Base-by-base conservation (phyloP, 2,329 filamentous ascomycete species). In the Pyrenophora graminea region DNA sequence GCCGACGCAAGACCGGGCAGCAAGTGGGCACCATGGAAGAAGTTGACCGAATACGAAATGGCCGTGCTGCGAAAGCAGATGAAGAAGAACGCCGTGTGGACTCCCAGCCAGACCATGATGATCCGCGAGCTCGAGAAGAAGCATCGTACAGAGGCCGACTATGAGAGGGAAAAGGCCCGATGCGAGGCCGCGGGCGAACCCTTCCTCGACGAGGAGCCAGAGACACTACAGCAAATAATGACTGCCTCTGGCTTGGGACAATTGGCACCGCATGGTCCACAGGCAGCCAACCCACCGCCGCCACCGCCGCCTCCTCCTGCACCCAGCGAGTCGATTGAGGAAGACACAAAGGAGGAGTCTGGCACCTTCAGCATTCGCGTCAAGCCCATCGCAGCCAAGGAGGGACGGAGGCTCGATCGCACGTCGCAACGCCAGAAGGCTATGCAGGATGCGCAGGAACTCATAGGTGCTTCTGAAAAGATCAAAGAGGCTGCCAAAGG, bases 1-100 rank as follows among this genome's bases (percentile, higher is more conserved):
- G 72, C 79, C 17, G 81, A 85, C 66, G 84, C 84, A 6, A 75
- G 76, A 46, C 77, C 81, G 19, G 85, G 85, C 39, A 85, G 83
- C 70, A 80, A 81, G 63, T 81, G 82, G 72, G 74, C 80, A 53
- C 85, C 85, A 2, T 87, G 85, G 85, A 76, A 84, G 61, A 82
- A 83, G 50, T 72, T 87, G 55, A 87, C 85, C 2, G 84, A 86
- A 59, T 87, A 81, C 74, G 85, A 87, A 63, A 85, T 87, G 83
- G 85, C 84, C 4, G 83, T 85, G 56, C 79, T 94, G 6, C 80
- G 90, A 53, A 94, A 94, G 74, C 82, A 88, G 15, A 94, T 94
- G 90, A 94, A 94, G 81, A 94, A 94, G 79, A 94, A 94, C 66
- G 88, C 89, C 0, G 86, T 89, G 4, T 94, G 90, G 90, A 86